These are phyloP conservation scores for Alloascoidea africana DNA, from an alignment of 805 yeast species.

Conservation along the genomic window DNA sequence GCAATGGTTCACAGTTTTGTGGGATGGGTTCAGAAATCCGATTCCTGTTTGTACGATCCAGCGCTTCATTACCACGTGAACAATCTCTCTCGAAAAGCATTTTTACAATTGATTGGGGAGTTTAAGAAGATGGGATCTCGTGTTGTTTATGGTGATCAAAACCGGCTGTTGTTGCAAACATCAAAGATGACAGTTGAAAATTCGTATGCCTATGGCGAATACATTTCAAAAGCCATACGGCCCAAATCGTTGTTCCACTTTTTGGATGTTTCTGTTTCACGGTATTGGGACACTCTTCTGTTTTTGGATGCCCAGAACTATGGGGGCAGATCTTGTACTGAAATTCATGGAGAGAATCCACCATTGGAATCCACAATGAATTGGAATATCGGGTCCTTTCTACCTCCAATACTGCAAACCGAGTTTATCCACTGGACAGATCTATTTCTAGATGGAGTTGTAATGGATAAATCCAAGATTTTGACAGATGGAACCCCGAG, in stretches of 20 bases:
- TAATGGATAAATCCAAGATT: constrained; percentile 9
- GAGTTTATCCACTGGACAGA: constrained; percentile 85
- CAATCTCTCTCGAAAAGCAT: constrained; percentile 68
- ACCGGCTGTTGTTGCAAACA: constrained; percentile 59
- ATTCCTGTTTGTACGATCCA: constrained; percentile 62
- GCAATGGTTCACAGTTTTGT: constrained; percentile 68
- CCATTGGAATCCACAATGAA: constrained; percentile 29
- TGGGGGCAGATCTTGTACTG: constrained; percentile 46
- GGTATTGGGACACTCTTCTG: constrained; percentile 83
- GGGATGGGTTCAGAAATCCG: constrained; percentile 72
- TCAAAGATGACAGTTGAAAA: constrained; percentile 66
- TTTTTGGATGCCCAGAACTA: constrained; percentile 93
- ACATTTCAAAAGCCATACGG: constrained; percentile 61
- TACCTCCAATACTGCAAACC: constrained; percentile 60
- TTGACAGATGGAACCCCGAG: constrained; percentile 36
- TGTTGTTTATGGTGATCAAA: constrained; percentile 68
- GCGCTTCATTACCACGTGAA: constrained; percentile 77
- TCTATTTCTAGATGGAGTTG: constrained; percentile 48
- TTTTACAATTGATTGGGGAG: constrained; percentile 68
- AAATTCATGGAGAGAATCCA: constrained; percentile 19
- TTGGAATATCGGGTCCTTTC: constrained; percentile 68
- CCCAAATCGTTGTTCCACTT: constrained; percentile 71
- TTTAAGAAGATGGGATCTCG: constrained; percentile 66
- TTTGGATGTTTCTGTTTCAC: constrained; percentile 55
- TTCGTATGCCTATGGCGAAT: constrained; percentile 84